Evolutionary conservation across 331 rosid species (phyloP).

Genomic region (Acacia pycnantha): DNA sequence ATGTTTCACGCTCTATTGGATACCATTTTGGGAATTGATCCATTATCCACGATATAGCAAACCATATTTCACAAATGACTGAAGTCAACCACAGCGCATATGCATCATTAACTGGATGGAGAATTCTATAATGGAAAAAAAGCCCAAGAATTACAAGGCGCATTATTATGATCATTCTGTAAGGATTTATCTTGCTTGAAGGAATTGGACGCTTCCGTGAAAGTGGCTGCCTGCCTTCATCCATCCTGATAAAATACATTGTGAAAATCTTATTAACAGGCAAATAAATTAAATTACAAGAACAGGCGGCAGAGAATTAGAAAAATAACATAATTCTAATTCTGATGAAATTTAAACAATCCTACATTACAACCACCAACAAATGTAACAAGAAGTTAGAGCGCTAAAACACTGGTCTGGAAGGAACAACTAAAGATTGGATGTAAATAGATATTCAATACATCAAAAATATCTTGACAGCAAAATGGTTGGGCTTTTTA

Average conservation of each 20-base stretch:
- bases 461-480: background rate
- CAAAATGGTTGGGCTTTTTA: background rate
- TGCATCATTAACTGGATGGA: conserved; percentile 93
- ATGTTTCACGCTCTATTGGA: conserved; percentile 90
- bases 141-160: conserved; percentile 83
- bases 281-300: background rate
- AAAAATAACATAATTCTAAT: background rate
- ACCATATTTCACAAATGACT: conserved; percentile 98
- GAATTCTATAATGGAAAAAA: conserved; percentile 90
- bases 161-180: conserved; percentile 78
- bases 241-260: conserved; percentile 75
- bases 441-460: background rate
- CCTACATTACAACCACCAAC: conserved; percentile 5
- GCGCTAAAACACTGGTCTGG: background rate
- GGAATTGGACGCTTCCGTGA: conserved; percentile 82
- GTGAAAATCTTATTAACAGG: conserved; percentile 15
- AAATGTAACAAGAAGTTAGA: background rate
- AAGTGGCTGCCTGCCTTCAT: conserved; percentile 96
- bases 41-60: conserved; percentile 93
- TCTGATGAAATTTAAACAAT: background rate
- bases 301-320: background rate
- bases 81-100: conserved; percentile 98
- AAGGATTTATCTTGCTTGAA: conserved; percentile 97
- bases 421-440: background rate
- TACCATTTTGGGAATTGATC: conserved; percentile 98